Evolutionary conservation across 352 stramenopile species (phyloP).

Genomic region (Globisporangium carolinianum): DNA sequence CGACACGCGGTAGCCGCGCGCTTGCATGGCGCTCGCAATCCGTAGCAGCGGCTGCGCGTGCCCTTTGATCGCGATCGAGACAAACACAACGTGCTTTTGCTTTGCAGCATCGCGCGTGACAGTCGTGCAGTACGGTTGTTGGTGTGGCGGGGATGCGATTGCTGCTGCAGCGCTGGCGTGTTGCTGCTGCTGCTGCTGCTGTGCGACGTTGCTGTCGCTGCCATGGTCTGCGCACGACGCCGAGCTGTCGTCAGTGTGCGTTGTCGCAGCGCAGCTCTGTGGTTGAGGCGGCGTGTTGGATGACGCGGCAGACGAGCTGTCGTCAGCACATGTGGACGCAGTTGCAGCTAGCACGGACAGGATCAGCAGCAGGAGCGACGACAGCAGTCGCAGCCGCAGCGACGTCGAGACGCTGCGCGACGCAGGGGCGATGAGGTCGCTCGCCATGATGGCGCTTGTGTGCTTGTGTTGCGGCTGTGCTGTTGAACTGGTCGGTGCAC

Average conservation of each 20-base stretch:
- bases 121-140: background rate
- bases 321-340: background rate
- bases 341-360: background rate
- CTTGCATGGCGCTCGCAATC: constrained; percentile 66
- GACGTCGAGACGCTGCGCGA: no score
- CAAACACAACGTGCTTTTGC: constrained; percentile 61
- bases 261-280: background rate
- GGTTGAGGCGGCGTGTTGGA: background rate
- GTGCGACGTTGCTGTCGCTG: background rate
- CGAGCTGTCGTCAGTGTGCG: background rate
- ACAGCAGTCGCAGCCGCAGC: background rate
- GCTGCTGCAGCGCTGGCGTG: no score
- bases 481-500: no score
- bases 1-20: constrained; percentile 61
- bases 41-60: constrained; percentile 75
- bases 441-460: background rate
- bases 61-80: constrained; percentile 78
- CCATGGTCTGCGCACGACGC: background rate
- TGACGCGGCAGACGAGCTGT: background rate
- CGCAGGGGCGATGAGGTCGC: no score
- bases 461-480: background rate
- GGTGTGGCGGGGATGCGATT: background rate
- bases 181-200: background rate
- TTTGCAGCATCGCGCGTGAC: constrained; percentile 12
- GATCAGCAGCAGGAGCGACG: background rate